phyloP scores from a whole-genome alignment of 2,329 filamentous ascomycete species.

The Lachnum nothofagi region DNA sequence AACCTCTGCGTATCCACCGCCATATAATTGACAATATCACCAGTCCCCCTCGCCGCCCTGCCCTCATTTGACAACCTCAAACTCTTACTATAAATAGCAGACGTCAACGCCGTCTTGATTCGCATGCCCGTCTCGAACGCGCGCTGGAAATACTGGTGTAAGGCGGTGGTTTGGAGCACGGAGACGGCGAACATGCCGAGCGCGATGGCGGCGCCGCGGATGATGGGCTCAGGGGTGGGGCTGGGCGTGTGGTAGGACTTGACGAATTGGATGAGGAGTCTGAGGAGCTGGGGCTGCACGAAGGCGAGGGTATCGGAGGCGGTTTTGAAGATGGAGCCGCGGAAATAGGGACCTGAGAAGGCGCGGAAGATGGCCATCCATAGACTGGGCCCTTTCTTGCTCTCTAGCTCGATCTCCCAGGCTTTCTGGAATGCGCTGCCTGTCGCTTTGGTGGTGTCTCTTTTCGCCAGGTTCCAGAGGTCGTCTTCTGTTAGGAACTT shows the following conservation, averaged over 20 bases:
- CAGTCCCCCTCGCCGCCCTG: slow-evolving; percentile 79
- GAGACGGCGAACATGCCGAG: slow-evolving; percentile 88
- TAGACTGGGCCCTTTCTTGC: slow-evolving; percentile 67
- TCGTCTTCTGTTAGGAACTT: slow-evolving; percentile 91
- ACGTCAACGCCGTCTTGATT: slow-evolving; percentile 84
- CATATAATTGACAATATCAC: slow-evolving; percentile 99
- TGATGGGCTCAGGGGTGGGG: slow-evolving; percentile 64
- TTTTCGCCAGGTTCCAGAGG: slow-evolving; percentile 81
- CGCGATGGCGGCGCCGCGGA: slow-evolving; percentile 81
- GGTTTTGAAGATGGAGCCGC: slow-evolving; percentile 82
- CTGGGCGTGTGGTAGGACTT: slow-evolving; percentile 53
- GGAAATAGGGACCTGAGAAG: slow-evolving; percentile 78
- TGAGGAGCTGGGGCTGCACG: slow-evolving; percentile 82
- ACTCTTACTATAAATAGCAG: slow-evolving; percentile 89
- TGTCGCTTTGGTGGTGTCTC: slow-evolving; percentile 73
- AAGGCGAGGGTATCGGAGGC: slow-evolving; percentile 82
- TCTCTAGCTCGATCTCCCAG: slow-evolving; percentile 71
- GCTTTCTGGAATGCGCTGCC: slow-evolving; percentile 64
- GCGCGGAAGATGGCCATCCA: slow-evolving; percentile 82
- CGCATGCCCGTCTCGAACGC: slow-evolving; percentile 95
- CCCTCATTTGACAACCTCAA: slow-evolving; percentile 90
- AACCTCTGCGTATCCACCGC: slow-evolving; percentile 94
- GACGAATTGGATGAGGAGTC: slow-evolving; percentile 78
- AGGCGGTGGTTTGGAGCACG: slow-evolving; percentile 76
- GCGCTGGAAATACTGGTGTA: slow-evolving; percentile 97